Base-by-base conservation (phyloP, 2,329 filamentous ascomycete species). In the Scedosporium minutisporum region DNA sequence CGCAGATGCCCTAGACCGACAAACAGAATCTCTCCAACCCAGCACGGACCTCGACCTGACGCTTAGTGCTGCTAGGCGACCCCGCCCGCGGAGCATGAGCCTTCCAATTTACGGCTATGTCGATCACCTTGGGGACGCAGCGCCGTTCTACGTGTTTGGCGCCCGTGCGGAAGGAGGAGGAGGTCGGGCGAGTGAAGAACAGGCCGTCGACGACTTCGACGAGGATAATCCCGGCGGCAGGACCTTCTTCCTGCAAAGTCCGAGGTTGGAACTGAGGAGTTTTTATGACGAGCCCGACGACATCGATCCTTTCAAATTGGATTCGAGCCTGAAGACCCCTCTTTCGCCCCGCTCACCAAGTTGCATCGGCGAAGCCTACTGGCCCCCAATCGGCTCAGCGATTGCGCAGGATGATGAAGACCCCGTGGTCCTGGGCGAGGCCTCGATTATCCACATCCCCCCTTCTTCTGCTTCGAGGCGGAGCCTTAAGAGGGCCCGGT, bases 1-100 rank as follows among this genome's bases (percentile, higher is more conserved):
- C 16, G 84, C 83, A 6, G 83, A 86, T 62, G 80, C 78, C 2
- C 75, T 87, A 44, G 81, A 87, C 67, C 76, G 76, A 62, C 74
- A 82, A 65, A 86, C 83, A 0, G 82, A 79, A 58, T 79, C 73
- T 23, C 70, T 86, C n/a, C 82, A 86, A 65, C 75, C 76, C 0
- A 74, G 68, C 58, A 75, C 76, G 62, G 77, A 81, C 51, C 69
- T 82, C n/a, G 80, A 82, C 59, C 71, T 83, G 44, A 77, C 77
- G 1, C 51, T 46, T 25, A 59, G 16, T 44, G 67, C 66, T 1
- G 65, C 65, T 16, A 38, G 65, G 14, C 71, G 73, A 5, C 71
- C 71, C 16, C 76, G 78, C 1, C 75, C 75, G 23, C 77, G 80
- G 63, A 82, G 82, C 65, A 75, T 77, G 57, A 84, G 79, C 64